Percentiles rank a stretch among this genome's conserved stretches.
Evolutionary conservation across 2,329 filamentous ascomycete species (phyloP).

Genomic region (Leptodontidium sp.): DNA sequence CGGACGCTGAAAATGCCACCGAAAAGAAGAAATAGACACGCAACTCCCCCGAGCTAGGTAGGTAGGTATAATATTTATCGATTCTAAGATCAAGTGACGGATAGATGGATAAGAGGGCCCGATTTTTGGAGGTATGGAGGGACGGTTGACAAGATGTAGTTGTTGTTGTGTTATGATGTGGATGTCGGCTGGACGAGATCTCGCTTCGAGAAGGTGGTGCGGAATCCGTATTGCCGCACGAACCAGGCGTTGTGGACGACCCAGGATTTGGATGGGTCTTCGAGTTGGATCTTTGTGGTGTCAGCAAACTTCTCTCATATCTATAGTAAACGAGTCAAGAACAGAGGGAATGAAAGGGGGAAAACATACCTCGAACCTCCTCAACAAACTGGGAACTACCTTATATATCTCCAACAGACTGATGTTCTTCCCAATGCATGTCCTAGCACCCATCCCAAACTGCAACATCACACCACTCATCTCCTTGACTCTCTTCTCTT

Average conservation of each 20-base stretch:
- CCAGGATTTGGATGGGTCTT: slow-evolving; percentile 64
- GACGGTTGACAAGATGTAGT: background rate
- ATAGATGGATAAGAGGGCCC: too few species aligned
- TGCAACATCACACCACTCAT: slow-evolving; percentile 78
- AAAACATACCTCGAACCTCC: slow-evolving; percentile 66
- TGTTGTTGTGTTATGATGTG: slow-evolving; percentile 4
- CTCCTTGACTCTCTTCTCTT: slow-evolving; percentile 64
- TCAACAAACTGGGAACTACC: slow-evolving; percentile 66
- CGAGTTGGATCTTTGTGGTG: slow-evolving; percentile 58
- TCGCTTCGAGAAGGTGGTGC: slow-evolving; percentile 41
- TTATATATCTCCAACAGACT: slow-evolving; percentile 70
- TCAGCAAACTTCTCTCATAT: slow-evolving; percentile 17
- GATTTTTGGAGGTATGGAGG: background rate
- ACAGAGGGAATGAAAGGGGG: background rate
- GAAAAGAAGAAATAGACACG: too few species aligned
- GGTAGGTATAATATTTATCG: background rate
- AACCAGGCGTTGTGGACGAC: slow-evolving; percentile 69
- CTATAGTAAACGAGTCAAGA: background rate
- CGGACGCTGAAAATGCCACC: too few species aligned
- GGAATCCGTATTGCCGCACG: slow-evolving; percentile 66
- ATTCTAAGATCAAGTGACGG: background rate
- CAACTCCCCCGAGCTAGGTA: too few species aligned
- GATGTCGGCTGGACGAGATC: slow-evolving; percentile 36
- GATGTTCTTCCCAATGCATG: slow-evolving; percentile 75
- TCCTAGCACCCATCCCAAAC: slow-evolving; percentile 75